Evolutionary conservation across 2,329 filamentous ascomycete species (phyloP).

Genomic region (Pseudogymnoascus sp.): DNA sequence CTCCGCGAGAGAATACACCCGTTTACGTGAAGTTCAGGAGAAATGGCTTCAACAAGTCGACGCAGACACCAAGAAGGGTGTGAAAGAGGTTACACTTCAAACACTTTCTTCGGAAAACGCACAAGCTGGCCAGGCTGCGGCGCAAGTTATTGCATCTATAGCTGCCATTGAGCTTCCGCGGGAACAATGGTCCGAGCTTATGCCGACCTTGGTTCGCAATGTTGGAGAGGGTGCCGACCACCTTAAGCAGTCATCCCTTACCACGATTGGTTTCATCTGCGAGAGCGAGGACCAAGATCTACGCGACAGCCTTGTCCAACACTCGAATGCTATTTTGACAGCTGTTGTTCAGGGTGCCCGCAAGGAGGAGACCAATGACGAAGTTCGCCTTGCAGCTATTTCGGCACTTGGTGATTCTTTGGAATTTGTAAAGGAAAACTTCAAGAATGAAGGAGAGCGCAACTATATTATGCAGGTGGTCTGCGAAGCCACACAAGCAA

Average conservation of each 20-base stretch:
- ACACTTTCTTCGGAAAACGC: slow-evolving; percentile 72
- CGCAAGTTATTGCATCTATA: slow-evolving; percentile 92
- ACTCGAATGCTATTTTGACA: slow-evolving; percentile 96
- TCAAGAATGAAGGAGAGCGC: slow-evolving; percentile 96
- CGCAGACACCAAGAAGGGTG: slow-evolving; percentile 70
- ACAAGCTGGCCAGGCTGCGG: slow-evolving; percentile 79
- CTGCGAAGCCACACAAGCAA: slow-evolving; percentile 94
- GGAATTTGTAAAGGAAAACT: slow-evolving; percentile 96
- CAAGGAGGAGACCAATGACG: slow-evolving; percentile 86
- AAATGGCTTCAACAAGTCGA: slow-evolving; percentile 87
- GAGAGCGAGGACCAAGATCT: slow-evolving; percentile 88
- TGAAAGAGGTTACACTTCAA: slow-evolving; percentile 86
- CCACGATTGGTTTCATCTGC: slow-evolving; percentile 97
- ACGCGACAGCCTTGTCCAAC: slow-evolving; percentile 67
- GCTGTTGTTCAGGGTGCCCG: slow-evolving; percentile 95
- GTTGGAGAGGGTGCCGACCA: slow-evolving; percentile 79
- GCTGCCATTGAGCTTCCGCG: slow-evolving; percentile 90
- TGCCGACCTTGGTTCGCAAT: slow-evolving; percentile 82
- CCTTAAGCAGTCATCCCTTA: slow-evolving; percentile 89
- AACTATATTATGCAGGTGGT: slow-evolving; percentile 99
- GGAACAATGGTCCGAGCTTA: slow-evolving; percentile 87
- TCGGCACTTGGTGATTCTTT: slow-evolving; percentile 91
- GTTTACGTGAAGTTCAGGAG: slow-evolving; percentile 81
- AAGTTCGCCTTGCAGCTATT: slow-evolving; percentile 88
- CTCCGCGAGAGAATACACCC: slow-evolving; percentile 79